A percentile compares a stretch with the other conserved stretches of the same genome.
phyloP scores from a whole-genome alignment of 768 basidiomycete species.

The Phlebiopsis gigantea region DNA sequence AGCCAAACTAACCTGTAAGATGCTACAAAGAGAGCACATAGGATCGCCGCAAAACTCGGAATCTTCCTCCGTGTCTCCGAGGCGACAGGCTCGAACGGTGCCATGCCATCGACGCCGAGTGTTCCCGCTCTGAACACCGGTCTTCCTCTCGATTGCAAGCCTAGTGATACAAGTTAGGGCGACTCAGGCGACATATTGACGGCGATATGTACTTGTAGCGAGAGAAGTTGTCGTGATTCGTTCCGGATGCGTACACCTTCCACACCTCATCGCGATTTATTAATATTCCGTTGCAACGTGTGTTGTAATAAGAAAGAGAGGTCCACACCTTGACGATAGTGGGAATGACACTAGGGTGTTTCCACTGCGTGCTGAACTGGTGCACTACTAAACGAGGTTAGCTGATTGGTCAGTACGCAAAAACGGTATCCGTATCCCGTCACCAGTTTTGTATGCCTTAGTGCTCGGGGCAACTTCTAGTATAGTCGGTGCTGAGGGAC shows the following conservation, averaged over 20 bases:
- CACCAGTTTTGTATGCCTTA: slow-evolving; percentile 7
- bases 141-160: slow-evolving; percentile 14
- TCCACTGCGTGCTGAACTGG: slow-evolving; percentile 19
- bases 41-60: slow-evolving; percentile 11
- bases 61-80: slow-evolving; percentile 18
- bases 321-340: background rate
- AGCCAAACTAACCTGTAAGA: slow-evolving; percentile 14
- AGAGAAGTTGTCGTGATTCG: slow-evolving; percentile 14
- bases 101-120: slow-evolving; percentile 25
- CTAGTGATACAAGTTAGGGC: background rate
- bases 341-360: slow-evolving; percentile 4
- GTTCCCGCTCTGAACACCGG: slow-evolving; percentile 9
- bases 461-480: background rate
- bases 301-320: background rate
- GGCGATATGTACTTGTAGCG: slow-evolving; percentile 16
- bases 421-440: background rate
- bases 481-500: slow-evolving; percentile 1
- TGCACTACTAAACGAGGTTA: slow-evolving; percentile 15
- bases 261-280: slow-evolving; percentile 15
- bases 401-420: background rate
- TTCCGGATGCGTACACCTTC: slow-evolving; percentile 16
- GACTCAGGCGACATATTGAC: background rate
- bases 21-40: slow-evolving; percentile 20
- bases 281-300: background rate
- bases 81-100: slow-evolving; percentile 17